Evolutionary conservation across 768 basidiomycete species (phyloP), one percentile per base, ranked within the genome.

Genomic region (Plicaturopsis crispa): DNA sequence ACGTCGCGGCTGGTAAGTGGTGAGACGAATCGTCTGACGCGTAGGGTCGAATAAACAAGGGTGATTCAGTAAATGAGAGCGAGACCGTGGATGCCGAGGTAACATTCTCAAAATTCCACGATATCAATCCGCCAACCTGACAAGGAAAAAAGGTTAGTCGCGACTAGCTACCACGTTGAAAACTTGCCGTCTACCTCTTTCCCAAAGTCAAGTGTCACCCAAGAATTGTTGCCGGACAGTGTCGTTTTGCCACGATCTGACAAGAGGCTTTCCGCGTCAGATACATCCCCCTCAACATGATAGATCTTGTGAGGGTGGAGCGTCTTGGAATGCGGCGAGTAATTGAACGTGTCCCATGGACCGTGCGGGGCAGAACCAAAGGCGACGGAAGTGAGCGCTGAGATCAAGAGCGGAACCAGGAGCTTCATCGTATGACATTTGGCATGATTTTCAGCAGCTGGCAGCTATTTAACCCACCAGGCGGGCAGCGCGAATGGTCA

Each of bases 51-150:
- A 78, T 75, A 59, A 75, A 76, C 26, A 57, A 35, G 0, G 75
- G 69, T 0, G 75, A 78, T 44, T 79, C 75, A 1, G 73, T 73
- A 61, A 77, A 79, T 0, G 75, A 69, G 23, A 79, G 64, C 0
- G 72, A 64, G 7, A 75, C 51, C 0, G 65, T 45, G 0, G 72
- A 61, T 1, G 47, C 42, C 0, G 59, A 39, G 0, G 62, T 47
- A 12, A 59, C 45, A 8, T 52, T 44, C 37, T 61, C 52, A 31
- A 77, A 61, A 43, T 60, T 70, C 33, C 77, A 36, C 0, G 73
- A 73, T 11, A 77, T 66, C 20, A 73, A 56, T 0, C 74, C 75
- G 1, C 73, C 75, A 33, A 75, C 68, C 74, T 76, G 44, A 6
- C n/a, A 20, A 26, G 30, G 5, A 22, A 26, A 14, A 18, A 30